phyloP scores from a whole-genome alignment of 2,329 filamentous ascomycete species.

The Fusarium mangiferae region DNA sequence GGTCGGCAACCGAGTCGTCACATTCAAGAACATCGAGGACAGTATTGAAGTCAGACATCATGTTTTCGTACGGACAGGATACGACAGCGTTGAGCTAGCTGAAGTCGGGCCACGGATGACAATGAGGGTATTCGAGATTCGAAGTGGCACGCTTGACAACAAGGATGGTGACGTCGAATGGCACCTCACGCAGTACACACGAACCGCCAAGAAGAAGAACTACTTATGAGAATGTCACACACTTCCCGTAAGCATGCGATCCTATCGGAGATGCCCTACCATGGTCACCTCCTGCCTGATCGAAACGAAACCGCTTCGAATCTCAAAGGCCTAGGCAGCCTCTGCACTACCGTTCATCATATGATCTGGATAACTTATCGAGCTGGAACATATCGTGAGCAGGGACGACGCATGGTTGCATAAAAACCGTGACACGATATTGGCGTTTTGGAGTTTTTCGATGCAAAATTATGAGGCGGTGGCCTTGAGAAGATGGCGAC shows the following conservation, averaged over 20 bases:
- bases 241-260: neutral
- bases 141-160: conserved; percentile 89
- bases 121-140: conserved; percentile 95
- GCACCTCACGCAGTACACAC: conserved; percentile 94
- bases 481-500: conserved; percentile 5
- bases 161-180: conserved; percentile 97
- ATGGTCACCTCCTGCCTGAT: neutral
- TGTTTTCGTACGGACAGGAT: conserved; percentile 93
- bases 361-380: neutral
- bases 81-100: conserved; percentile 86
- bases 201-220: conserved; percentile 94
- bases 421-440: neutral
- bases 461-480: conserved; percentile 14
- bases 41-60: conserved; percentile 84
- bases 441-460: conserved; percentile 43
- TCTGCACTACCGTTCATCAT: neutral
- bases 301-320: neutral
- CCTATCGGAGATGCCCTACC: neutral
- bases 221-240: conserved; percentile 72
- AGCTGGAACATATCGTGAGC: neutral
- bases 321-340: neutral
- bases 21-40: conserved; percentile 94
- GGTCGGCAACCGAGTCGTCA: conserved; percentile 88
- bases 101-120: conserved; percentile 96
- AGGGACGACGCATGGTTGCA: neutral